Percentiles rank a stretch among this genome's conserved stretches.
Evolutionary conservation across 768 basidiomycete genomes (phyloP).

Genomic region (Heimioporus sp.): DNA sequence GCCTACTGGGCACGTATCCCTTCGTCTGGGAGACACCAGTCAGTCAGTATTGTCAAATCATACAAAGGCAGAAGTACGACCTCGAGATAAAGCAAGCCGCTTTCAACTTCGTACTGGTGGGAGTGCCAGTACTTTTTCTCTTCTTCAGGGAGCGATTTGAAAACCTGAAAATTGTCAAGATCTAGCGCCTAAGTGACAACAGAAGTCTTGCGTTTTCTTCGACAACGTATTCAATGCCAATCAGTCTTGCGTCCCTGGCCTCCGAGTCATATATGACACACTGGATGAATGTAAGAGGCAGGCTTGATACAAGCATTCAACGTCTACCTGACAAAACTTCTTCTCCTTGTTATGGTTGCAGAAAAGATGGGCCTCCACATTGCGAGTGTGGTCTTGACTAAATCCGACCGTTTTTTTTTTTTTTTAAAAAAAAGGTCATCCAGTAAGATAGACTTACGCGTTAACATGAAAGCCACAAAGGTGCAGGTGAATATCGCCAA

Average conservation of each 20-base stretch:
- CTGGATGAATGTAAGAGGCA: constrained; percentile 34
- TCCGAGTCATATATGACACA: constrained; percentile 45
- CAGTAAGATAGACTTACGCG: constrained; percentile 20
- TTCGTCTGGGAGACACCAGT: constrained; percentile 20
- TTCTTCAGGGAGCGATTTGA: constrained; percentile 39
- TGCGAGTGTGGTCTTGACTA: constrained; percentile 32
- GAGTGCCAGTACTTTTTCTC: constrained; percentile 56
- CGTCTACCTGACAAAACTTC: constrained; percentile 39
- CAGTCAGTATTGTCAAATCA: background rate
- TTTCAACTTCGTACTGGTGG: constrained; percentile 47
- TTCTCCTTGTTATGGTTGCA: constrained; percentile 38
- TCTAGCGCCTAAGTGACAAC: background rate
- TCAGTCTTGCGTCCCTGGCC: constrained; percentile 42
- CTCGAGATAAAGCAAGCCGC: constrained; percentile 32
- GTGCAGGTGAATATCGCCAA: constrained; percentile 31
- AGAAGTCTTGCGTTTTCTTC: constrained; percentile 30
- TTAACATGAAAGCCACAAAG: constrained; percentile 37
- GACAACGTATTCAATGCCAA: constrained; percentile 55
- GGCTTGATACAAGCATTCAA: background rate
- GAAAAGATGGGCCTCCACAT: constrained; percentile 44
- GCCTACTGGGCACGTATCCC: constrained; percentile 23
- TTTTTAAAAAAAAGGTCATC: background rate
- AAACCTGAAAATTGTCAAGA: constrained; percentile 24
- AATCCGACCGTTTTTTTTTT: background rate
- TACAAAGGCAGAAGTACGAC: constrained; percentile 6